Evolutionary conservation across 306 rosid species (phyloP), one percentile per base, ranked within the genome.

Genomic region (Cotoneaster glaucophyllus): DNA sequence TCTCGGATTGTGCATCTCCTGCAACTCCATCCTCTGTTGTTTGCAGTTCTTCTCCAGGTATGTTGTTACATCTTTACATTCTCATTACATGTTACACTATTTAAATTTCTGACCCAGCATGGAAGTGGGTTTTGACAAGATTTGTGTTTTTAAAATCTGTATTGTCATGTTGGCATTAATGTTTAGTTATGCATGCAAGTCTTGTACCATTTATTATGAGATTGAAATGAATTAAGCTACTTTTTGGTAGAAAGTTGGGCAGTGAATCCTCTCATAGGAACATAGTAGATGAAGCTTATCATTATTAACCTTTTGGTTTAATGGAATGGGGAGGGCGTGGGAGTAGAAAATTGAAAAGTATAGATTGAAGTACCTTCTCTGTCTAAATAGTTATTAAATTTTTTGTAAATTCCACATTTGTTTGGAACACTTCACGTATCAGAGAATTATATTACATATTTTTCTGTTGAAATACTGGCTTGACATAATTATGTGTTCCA

Each of bases 31-130:
- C 98, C 67, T 89, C 99, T 79, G 91, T 93, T 85, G 94, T 93
- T 57, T 96, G 97, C 83, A 96, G 99, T 83, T 93, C 99, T 77
- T 93, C 97, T 15, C 92, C 98, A 79, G 99, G 99, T 96, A 80
- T 61, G 68, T 71, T 64, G 52, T 64, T 58, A 12, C 32, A 25
- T 56, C 10, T 24, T 63, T 61, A 21, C 24, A 52, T 17, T 24
- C 2, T n/a, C 4, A 28, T 77, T 34, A 62, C 12, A 29, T 56
- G 54, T 43, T 28, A 31, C 14, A 8, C 17, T 29, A 54, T n/a
- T 24, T 32, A 34, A 54, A n/a, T 11, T 22, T 54, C 24, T 54
- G 54, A 63, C 10, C n/a, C 9, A 8, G 14, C 64, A 22, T 58
- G 26, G 11, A 25, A 34, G 31, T 59, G 56, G 28, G 25, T 58